Conservation (phyloP, 192 early-diverging fungal species). For the Mortierella hygrophila region DNA sequence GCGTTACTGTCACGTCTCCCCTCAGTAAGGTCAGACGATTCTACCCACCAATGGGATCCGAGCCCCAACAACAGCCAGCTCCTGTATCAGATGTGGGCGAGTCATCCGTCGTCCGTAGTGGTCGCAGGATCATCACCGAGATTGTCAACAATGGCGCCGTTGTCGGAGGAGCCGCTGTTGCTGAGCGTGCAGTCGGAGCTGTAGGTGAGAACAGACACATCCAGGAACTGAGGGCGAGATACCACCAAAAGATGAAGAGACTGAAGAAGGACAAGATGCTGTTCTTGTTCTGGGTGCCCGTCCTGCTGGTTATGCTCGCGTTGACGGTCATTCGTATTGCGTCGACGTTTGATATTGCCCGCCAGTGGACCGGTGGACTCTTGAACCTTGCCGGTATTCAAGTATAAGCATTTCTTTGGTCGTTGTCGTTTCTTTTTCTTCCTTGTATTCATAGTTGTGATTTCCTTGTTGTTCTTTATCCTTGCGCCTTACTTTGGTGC, state of each 20-base stretch:
- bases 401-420: constrained; percentile 16
- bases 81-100: constrained; percentile 23
- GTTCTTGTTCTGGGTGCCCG: constrained; percentile 71
- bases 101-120: constrained; percentile 45
- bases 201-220: constrained; percentile 50
- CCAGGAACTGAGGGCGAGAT: constrained; percentile 40
- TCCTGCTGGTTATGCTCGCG: constrained; percentile 57
- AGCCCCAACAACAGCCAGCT: constrained; percentile 16
- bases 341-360: constrained; percentile 50
- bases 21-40: constrained; percentile 39
- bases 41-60: constrained; percentile 51
- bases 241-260: constrained; percentile 55
- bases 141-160: constrained; percentile 55
- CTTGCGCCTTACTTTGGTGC: not conserved
- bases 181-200: constrained; percentile 48
- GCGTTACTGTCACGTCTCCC: constrained; percentile 27
- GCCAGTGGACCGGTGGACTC: constrained; percentile 51
- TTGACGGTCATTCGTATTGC: constrained; percentile 50
- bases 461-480: not conserved
- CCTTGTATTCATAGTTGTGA: constrained; percentile 1
- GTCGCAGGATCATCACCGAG: constrained; percentile 48
- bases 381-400: constrained; percentile 53
- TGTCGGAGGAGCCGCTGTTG: constrained; percentile 48
- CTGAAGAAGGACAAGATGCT: constrained; percentile 66
- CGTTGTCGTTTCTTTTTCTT: not conserved